Evolutionary conservation across 2,329 filamentous ascomycete species (phyloP).

Genomic region (Aspergillus amoenus): DNA sequence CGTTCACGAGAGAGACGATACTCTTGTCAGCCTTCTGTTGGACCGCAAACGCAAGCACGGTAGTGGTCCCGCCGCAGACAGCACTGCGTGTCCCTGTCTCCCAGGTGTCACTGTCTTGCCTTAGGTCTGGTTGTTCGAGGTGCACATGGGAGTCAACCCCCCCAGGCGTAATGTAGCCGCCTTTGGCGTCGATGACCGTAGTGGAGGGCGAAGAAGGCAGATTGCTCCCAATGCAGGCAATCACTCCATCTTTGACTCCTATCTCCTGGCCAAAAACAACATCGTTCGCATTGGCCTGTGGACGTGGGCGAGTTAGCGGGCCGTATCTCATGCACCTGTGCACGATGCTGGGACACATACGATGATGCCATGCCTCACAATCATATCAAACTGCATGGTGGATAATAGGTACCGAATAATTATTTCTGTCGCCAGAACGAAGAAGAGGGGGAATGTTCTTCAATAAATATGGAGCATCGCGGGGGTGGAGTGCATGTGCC

Average conservation of each 20-base stretch:
- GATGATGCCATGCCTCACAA: too few relatives aligned
- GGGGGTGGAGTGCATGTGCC: too few relatives aligned
- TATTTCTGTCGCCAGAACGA: too few relatives aligned
- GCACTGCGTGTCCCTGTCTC: constrained; percentile 55
- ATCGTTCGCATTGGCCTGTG: too few relatives aligned
- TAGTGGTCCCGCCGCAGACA: constrained; percentile 51
- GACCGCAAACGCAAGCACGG: constrained; percentile 58
- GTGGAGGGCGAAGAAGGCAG: constrained; percentile 27
- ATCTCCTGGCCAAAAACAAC: constrained; percentile 39
- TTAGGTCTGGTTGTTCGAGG: constrained; percentile 41
- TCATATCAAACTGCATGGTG: too few relatives aligned
- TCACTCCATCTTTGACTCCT: constrained; percentile 49
- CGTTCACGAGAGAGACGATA: constrained; percentile 47
- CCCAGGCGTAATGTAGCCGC: constrained; percentile 35
- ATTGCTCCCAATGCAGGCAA: constrained; percentile 43
- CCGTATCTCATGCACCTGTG: too few relatives aligned
- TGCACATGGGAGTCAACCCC: constrained; percentile 53
- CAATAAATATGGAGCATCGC: too few relatives aligned
- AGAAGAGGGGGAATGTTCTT: too few relatives aligned
- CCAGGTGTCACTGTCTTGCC: constrained; percentile 45
- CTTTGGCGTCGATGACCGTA: constrained; percentile 15
- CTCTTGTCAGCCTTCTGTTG: constrained; percentile 50
- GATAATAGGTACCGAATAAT: too few relatives aligned
- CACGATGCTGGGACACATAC: too few relatives aligned
- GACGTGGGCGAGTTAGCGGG: too few relatives aligned